Conservation (phyloP, 2,329 filamentous ascomycete genomes). For the Corinectria fuckeliana region DNA sequence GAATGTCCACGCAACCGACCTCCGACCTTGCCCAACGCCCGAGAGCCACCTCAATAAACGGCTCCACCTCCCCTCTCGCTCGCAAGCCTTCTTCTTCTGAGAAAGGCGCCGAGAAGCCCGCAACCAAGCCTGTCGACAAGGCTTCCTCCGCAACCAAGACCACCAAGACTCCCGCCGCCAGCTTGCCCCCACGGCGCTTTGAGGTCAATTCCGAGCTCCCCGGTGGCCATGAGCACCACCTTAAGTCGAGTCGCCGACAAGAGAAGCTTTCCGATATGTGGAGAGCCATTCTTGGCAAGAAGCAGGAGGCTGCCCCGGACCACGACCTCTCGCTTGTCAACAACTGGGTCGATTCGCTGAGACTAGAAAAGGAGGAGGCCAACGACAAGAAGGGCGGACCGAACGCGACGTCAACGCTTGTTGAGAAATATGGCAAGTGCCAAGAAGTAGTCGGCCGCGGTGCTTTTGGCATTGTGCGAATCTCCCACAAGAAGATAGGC, state of each 20-base stretch:
- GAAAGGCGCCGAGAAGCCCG: conserved; percentile 38
- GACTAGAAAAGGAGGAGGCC: conserved; percentile 86
- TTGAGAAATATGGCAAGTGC: conserved; percentile 98
- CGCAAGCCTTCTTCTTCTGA: conserved; percentile 54
- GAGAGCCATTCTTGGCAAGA: conserved; percentile 83
- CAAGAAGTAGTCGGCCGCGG: conserved; percentile 96
- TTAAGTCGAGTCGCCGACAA: conserved; percentile 89
- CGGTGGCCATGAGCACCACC: conserved; percentile 83
- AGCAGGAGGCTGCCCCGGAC: conserved; percentile 75
- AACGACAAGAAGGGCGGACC: conserved; percentile 80
- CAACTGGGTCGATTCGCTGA: conserved; percentile 93
- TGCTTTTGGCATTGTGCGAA: conserved; percentile 95
- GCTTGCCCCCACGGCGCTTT: conserved; percentile 58
- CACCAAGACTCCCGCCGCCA: conserved; percentile 38
- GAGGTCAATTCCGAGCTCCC: conserved; percentile 57
- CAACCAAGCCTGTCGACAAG: conserved; percentile 37
- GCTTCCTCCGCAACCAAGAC: conserved; percentile 36
- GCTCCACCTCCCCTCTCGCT: conserved; percentile 46
- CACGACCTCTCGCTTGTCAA: conserved; percentile 92
- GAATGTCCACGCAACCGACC: conserved; percentile 45
- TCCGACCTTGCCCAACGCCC: conserved; percentile 43
- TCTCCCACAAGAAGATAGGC: conserved; percentile 93
- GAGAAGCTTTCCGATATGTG: conserved; percentile 95
- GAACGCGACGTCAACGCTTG: conserved; percentile 74
- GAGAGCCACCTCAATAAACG: conserved; percentile 45